Percentiles rank a stretch among this genome's conserved stretches.
These are phyloP conservation scores for Colletotrichum incanum DNA, from an alignment of 2,329 filamentous ascomycete species.

Conservation along the genomic window DNA sequence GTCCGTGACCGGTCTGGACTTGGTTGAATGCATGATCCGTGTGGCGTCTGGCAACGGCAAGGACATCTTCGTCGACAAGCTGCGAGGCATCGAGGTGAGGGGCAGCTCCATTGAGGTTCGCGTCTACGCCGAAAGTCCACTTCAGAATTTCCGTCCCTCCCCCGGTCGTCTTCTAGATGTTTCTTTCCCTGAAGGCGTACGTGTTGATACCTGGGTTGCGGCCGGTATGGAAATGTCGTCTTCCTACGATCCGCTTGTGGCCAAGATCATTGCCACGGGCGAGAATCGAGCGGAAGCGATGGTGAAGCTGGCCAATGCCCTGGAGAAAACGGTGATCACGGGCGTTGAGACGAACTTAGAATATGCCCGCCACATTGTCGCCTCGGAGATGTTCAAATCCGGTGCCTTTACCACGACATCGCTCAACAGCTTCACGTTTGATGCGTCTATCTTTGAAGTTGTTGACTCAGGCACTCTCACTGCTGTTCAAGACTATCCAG, in stretches of 20 bases:
- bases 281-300: conserved; percentile 73
- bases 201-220: conserved; percentile 80
- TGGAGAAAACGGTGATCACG: conserved; percentile 63
- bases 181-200: conserved; percentile 69
- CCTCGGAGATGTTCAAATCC: conserved; percentile 48
- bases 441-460: conserved; percentile 53
- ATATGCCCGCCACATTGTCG: conserved; percentile 52
- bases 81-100: conserved; percentile 59
- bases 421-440: conserved; percentile 51
- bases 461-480: conserved; percentile 54
- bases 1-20: conserved; percentile 55
- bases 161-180: conserved; percentile 77
- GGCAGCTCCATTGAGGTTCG: conserved; percentile 80
- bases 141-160: conserved; percentile 75
- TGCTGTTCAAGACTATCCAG: conserved; percentile 59
- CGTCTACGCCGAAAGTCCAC: conserved; percentile 82
- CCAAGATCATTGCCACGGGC: conserved; percentile 80
- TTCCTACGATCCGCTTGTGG: conserved; percentile 84
- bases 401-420: conserved; percentile 54
- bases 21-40: conserved; percentile 53
- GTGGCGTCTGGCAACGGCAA: conserved; percentile 63
- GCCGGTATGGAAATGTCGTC: conserved; percentile 80
- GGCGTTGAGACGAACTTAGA: conserved; percentile 55
- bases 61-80: conserved; percentile 27
- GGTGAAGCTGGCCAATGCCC: conserved; percentile 72